Evolutionary conservation across 2,329 filamentous ascomycete species (phyloP).

Genomic region (Fusarium protoensiforme): DNA sequence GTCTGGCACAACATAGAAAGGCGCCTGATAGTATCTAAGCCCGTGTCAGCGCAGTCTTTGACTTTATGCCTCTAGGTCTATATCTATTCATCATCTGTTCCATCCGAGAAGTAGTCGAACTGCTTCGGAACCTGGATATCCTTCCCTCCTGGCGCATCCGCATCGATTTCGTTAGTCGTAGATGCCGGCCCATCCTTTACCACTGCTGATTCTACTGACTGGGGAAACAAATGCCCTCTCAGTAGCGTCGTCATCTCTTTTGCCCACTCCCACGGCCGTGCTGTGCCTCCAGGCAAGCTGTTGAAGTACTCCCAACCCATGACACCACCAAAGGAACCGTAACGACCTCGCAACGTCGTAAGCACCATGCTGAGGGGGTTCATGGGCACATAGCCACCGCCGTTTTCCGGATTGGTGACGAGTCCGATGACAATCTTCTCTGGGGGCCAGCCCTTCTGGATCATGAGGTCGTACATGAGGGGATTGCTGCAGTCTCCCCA

Average conservation of each 20-base stretch:
- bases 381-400: constrained; percentile 62
- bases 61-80: background rate
- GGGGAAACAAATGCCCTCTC: constrained; percentile 41
- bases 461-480: constrained; percentile 61
- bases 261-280: constrained; percentile 82
- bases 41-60: background rate
- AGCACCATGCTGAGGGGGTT: constrained; percentile 60
- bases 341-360: constrained; percentile 56
- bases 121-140: constrained; percentile 43
- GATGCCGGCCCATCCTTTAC: background rate
- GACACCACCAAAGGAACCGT: constrained; percentile 82
- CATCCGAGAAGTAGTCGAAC: constrained; percentile 52
- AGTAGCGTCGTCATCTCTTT: constrained; percentile 67
- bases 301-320: constrained; percentile 99
- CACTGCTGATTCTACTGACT: background rate
- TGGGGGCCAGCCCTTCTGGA: constrained; percentile 75
- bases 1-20: background rate
- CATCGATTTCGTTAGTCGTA: constrained; percentile 34
- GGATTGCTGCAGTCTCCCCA: constrained; percentile 72
- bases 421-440: constrained; percentile 82
- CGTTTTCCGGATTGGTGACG: constrained; percentile 82
- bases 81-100: constrained; percentile 26
- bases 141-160: constrained; percentile 41
- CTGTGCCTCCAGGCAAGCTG: constrained; percentile 71
- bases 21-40: background rate